phyloP scores from a whole-genome alignment of 2,329 filamentous ascomycete species.

The Fusarium pseudonygamai region DNA sequence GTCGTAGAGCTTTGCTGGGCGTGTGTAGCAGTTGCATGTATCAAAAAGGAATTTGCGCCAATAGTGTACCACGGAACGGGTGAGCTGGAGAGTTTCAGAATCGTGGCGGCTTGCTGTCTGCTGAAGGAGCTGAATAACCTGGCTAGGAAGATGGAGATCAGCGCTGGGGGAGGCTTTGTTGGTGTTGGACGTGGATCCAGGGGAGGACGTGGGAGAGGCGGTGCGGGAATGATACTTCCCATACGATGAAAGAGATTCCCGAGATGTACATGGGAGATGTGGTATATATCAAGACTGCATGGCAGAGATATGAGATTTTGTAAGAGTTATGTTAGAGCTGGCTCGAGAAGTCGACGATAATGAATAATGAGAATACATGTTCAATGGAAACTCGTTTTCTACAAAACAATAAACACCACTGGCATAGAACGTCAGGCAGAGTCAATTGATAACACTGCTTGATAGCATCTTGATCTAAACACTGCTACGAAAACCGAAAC shows the following conservation, averaged over 20 bases:
- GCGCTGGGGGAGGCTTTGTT: conserved; percentile 37
- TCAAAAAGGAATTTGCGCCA: conserved; percentile 1
- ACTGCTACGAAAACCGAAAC: conserved; percentile 26
- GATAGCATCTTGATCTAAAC: conserved; percentile 29
- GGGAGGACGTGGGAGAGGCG: conserved; percentile 14
- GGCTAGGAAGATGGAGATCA: conserved; percentile 12
- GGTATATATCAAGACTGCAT: background rate
- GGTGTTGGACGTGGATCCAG: conserved; percentile 34
- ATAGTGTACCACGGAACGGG: conserved; percentile 18
- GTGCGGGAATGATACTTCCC: conserved; percentile 22
- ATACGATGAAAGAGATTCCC: conserved; percentile 19
- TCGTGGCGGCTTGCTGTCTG: conserved; percentile 51
- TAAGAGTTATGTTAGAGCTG: background rate
- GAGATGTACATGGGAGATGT: background rate
- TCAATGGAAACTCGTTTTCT: background rate
- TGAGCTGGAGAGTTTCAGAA: conserved; percentile 49
- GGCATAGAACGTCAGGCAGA: background rate
- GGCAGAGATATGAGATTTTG: background rate
- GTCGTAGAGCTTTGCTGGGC: conserved; percentile 49
- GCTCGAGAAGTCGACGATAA: background rate
- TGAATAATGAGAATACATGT: background rate
- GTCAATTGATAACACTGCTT: conserved; percentile 6
- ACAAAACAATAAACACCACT: background rate
- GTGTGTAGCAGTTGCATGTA: conserved; percentile 46
- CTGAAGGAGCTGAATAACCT: conserved; percentile 38